A percentile compares a stretch with the other conserved stretches of the same genome.
Evolutionary conservation across 2,329 filamentous ascomycete species (phyloP).

Genomic region (Trichoderma koningiopsis): DNA sequence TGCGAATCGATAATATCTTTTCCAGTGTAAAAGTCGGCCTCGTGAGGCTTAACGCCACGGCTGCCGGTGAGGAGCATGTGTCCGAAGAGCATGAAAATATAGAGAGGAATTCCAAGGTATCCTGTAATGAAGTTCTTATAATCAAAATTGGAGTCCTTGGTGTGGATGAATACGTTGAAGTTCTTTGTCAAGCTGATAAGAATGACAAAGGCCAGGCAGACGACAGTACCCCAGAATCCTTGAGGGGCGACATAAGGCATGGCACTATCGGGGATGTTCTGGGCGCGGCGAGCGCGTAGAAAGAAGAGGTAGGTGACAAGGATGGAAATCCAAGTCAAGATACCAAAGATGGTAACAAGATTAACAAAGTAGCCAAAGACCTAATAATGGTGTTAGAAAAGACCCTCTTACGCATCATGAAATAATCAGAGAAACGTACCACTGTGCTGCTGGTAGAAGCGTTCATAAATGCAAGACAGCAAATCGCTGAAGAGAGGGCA

Average conservation of each 20-base stretch:
- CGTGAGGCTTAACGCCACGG: slow-evolving; percentile 56
- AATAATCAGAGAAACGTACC: background rate
- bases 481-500: slow-evolving; percentile 61
- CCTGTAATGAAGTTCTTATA: slow-evolving; percentile 78
- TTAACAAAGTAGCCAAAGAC: slow-evolving; percentile 70
- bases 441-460: slow-evolving; percentile 57
- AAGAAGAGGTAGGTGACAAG: slow-evolving; percentile 69
- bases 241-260: slow-evolving; percentile 71
- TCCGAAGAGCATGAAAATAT: slow-evolving; percentile 68
- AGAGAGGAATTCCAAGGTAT: slow-evolving; percentile 76
- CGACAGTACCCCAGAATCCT: slow-evolving; percentile 68
- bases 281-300: slow-evolving; percentile 62
- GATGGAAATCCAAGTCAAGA: slow-evolving; percentile 69
- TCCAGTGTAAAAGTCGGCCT: slow-evolving; percentile 70
- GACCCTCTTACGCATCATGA: too few relatives aligned
- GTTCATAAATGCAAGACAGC: slow-evolving; percentile 69
- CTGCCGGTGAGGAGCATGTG: slow-evolving; percentile 63
- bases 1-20: slow-evolving; percentile 74
- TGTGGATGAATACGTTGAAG: slow-evolving; percentile 68
- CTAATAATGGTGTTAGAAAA: slow-evolving; percentile 20
- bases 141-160: slow-evolving; percentile 59
- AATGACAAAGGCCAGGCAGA: slow-evolving; percentile 68
- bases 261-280: slow-evolving; percentile 56
- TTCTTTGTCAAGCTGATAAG: slow-evolving; percentile 82
- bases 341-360: slow-evolving; percentile 66